Evolutionary conservation across 805 yeast species (phyloP), one percentile per base, ranked within the genome.

Genomic region (Candida golubevii): DNA sequence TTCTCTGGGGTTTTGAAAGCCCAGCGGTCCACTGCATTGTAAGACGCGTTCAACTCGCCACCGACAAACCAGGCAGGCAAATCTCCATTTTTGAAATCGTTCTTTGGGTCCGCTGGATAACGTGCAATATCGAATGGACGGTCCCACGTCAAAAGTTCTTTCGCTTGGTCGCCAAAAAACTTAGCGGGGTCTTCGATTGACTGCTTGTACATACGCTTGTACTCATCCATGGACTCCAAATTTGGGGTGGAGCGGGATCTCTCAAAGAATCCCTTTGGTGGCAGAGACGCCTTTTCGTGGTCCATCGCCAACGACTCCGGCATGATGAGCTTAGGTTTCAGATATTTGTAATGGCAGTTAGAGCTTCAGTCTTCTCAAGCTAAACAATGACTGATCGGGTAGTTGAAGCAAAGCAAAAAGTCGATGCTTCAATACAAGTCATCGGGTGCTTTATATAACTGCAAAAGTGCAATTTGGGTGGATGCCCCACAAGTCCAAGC

Each of bases 1-100:
- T 90, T 89, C 62, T 87, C 77, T 36, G 99, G 98, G 60, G 80
- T 84, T 53, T 76, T 78, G 54, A 86, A 72, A 4, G 99, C 99
- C 74, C 93, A 96, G 66, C 98, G 81, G 66, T 91, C 99, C 51
- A 91, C 96, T 66, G 93, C 84, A 69, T 91, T 91, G 72, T 87
- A 91, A 51, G 84, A 74, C 34, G 99, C 99, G 62, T 93, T 93
- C 62, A 91, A 76, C 70, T 85, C 82, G 61, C 99, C 99, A 51
- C 88, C 90, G 39, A 88, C 68, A 60, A 93, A 93, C 98, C 98
- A 93, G 32, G 72, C 63, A 12, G 97, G 88, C 41, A 82, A 71
- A 60, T 88, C 95, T 50, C 91, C 96, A 54, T 53, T 61, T 66
- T 44, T 67, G 71, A 54, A 82, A 67, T 53, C 58, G 39, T 47